Percentiles rank a stretch among this genome's conserved stretches.
These are phyloP conservation scores for Dioszegia crocea DNA, from an alignment of 768 basidiomycete genomes.

Conservation along the genomic window DNA sequence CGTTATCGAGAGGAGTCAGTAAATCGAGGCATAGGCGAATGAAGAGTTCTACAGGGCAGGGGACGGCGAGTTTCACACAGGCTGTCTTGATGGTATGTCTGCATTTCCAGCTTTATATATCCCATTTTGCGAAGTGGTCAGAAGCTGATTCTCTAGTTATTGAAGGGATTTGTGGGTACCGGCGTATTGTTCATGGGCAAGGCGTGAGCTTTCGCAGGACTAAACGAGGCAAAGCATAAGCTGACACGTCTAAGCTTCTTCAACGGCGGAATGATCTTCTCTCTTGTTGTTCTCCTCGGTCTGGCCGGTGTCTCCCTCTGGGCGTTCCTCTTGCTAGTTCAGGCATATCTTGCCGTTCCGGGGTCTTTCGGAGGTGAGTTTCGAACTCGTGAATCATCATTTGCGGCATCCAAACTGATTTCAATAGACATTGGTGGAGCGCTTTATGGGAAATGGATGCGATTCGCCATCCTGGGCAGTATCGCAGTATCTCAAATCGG, in stretches of 20 bases:
- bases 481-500: conserved; percentile 72
- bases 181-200: conserved; percentile 94
- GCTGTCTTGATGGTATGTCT: conserved; percentile 81
- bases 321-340: conserved; percentile 85
- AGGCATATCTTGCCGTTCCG: conserved; percentile 79
- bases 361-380: conserved; percentile 87
- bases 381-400: background rate
- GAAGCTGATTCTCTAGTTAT: conserved; percentile 56
- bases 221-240: background rate
- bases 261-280: conserved; percentile 89
- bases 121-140: too few species aligned
- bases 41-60: conserved; percentile 62
- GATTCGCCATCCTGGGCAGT: conserved; percentile 76
- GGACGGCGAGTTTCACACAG: conserved; percentile 84
- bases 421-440: conserved; percentile 79
- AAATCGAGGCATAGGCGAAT: conserved; percentile 51
- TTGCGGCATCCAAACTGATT: background rate
- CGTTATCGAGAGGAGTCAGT: conserved; percentile 19
- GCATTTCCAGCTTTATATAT: background rate
- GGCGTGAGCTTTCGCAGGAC: conserved; percentile 59
- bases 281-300: conserved; percentile 65
- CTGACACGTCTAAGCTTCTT: conserved; percentile 61
- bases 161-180: conserved; percentile 93
- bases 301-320: conserved; percentile 85
- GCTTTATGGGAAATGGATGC: conserved; percentile 90